Conservation (phyloP, 2,329 filamentous ascomycete species). For the Aspergillus amoenus region DNA sequence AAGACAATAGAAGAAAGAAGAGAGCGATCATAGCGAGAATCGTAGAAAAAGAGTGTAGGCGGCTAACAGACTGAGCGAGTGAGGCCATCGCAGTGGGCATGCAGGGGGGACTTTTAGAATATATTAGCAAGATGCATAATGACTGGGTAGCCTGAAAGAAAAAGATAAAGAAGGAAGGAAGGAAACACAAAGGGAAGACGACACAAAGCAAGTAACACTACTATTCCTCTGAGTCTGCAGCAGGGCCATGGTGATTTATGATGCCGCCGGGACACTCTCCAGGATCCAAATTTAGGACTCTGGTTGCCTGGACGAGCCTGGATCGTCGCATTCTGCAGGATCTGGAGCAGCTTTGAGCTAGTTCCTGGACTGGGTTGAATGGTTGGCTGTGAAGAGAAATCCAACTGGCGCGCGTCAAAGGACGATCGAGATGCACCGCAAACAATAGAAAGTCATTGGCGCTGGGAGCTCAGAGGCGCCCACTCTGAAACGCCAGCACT, state of each 20-base stretch:
- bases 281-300: background rate
- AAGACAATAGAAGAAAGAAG: slow-evolving; percentile 9
- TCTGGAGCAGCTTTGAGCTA: background rate
- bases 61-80: background rate
- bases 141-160: background rate
- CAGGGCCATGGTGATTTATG: background rate
- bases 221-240: background rate
- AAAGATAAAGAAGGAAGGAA: background rate
- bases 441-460: slow-evolving; percentile 9
- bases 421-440: background rate
- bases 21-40: slow-evolving; percentile 5
- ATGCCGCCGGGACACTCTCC: background rate
- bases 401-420: slow-evolving; percentile 20
- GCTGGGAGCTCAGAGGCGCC: background rate
- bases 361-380: background rate
- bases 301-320: background rate
- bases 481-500: slow-evolving; percentile 8
- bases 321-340: slow-evolving; percentile 6
- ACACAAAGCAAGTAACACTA: background rate
- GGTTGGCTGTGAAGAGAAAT: slow-evolving; percentile 13
- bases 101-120: background rate
- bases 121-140: background rate
- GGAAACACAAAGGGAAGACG: background rate
- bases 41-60: slow-evolving; percentile 8
- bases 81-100: background rate